Evolutionary conservation across 345 rosid species (phyloP).

Genomic region (Arabidopsis arenosa): DNA sequence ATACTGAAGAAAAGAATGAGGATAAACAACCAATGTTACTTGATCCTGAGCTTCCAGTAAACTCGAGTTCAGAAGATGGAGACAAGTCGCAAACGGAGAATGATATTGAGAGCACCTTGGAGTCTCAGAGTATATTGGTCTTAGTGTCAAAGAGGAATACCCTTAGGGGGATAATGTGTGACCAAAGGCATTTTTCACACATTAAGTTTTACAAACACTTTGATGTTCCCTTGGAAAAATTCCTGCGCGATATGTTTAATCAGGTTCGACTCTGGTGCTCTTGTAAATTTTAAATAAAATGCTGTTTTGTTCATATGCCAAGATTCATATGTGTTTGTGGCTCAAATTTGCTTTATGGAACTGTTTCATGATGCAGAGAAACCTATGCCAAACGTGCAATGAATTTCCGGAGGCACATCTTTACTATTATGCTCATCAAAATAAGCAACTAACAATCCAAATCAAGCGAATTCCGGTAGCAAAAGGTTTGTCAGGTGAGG

Average conservation of each 20-base stretch:
- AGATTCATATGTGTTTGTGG: not conserved
- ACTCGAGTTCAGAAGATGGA: conserved; percentile 48
- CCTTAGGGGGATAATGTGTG: conserved; percentile 70
- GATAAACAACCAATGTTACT: conserved; percentile 43
- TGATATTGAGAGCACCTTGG: conserved; percentile 53
- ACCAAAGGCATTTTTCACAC: conserved; percentile 94
- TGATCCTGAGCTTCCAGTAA: conserved; percentile 43
- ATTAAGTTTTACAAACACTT: conserved; percentile 87
- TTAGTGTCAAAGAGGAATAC: conserved; percentile 79
- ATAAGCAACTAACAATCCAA: conserved; percentile 78
- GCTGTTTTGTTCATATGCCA: not conserved
- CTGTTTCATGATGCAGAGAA: conserved; percentile 61
- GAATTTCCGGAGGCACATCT: conserved; percentile 79
- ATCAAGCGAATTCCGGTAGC: conserved; percentile 56
- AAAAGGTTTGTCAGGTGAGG: conserved; percentile 67
- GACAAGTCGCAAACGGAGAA: conserved; percentile 49
- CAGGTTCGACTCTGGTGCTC: conserved; percentile 58
- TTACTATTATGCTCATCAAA: conserved; percentile 82
- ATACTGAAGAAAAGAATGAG: conserved; percentile 44
- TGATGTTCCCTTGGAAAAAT: conserved; percentile 86
- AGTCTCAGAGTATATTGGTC: conserved; percentile 87
- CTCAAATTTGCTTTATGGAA: conserved; percentile 32
- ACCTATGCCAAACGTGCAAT: conserved; percentile 62
- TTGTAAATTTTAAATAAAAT: not conserved
- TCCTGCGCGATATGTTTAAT: conserved; percentile 80